Evolutionary conservation across 2,329 filamentous ascomycete species (phyloP), one percentile per base, ranked within the genome.

Genomic region (Pseudogymnoascus sp.): DNA sequence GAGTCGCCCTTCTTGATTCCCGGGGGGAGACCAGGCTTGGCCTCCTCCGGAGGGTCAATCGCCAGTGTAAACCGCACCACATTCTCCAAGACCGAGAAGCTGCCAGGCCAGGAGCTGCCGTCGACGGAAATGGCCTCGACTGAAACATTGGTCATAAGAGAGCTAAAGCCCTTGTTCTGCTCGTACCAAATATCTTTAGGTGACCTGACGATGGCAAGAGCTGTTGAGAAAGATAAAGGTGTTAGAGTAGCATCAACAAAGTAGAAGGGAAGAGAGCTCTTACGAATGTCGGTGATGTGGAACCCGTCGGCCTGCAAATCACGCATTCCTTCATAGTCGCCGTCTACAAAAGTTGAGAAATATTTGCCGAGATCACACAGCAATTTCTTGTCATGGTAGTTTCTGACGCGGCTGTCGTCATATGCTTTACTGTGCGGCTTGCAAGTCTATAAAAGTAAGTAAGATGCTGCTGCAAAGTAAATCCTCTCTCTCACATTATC

Each of bases 1-100:
- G 14, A 15, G 2, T 62, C 61, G 11, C 61, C 61, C 58, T 47
- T 50, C 61, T 62, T 62, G 7, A 50, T 50, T 61, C 61, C 61
- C 14, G 36, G 58, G 28, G 58, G 61, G 38, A 57, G 41, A 1
- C 36, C 30, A 12, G 58, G 61, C 43, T 50, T 50, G 4, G 43
- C 43, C 25, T 0, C 2, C 43, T 50, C 43, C 7, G 58, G 58
- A 36, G 61, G 61, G 28, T 62, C 61, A 30, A 53, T 33, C 38
- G 36, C 37, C 6, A 62, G 28, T 22, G 33, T 62, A 35, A 62
- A 62, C 30, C 28, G 37, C 30, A 62, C 39, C 15, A 61, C 58
- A 8, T 62, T 41, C 58, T 62, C 61, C 61, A 62, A 20, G n/a
- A 61, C 38, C 3, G 37, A 36, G 33, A 62, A 62, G 7, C 11